Base-by-base conservation (phyloP, 1,139 yeast genomes). In the Saccharomyces hybrid region DNA sequence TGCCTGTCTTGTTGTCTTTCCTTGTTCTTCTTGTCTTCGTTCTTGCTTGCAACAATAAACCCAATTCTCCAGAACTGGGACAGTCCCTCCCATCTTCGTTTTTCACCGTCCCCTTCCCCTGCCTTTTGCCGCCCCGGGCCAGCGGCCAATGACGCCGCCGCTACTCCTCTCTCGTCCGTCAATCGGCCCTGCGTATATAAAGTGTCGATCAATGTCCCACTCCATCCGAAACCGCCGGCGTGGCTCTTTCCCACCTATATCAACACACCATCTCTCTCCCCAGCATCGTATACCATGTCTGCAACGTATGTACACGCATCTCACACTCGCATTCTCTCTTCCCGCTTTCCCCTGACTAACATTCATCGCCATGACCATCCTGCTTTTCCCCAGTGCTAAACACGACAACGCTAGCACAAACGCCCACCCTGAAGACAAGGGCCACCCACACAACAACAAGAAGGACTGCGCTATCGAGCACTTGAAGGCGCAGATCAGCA, bases 401-500 rank as follows among this genome's bases (percentile, higher is more conserved):
- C 48, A 26, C 31, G 31, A 46, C 48, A 26, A 26, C 28, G 48
- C 48, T 46, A 21, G 28, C 31, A n/a, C 48, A 46, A 46, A n/a
- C 9, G 14, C 31, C 31, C 11, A 38, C n/a, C 19, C 44, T 38
- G 44, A 38, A 8, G 44, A 38, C 44, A 24, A 24, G 26, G 44
- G 44, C 19, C 44, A 50, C 41, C 47, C 38, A 14, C 51, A 38
- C 38, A 47, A 49, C 12, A 29, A 49, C 21, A 29, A 49, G 26
- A 49, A 49, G 38, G 38, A 49, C 16, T 49, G 47, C 24, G 26
- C 44, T 4, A 38, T 38, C 12, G 44, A 38, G 21, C 24, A 19
- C 19, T n/a, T 38, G 26, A 38, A 38, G 44, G 44, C 44, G 19
- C 44, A 11, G n/a, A 11, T 38, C 16, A 38, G 19, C 21, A 19